A percentile compares a stretch with the other conserved stretches of the same genome.
phyloP scores from a whole-genome alignment of 495 filamentous ascomycete species.

The Pyronema omphalodes region DNA sequence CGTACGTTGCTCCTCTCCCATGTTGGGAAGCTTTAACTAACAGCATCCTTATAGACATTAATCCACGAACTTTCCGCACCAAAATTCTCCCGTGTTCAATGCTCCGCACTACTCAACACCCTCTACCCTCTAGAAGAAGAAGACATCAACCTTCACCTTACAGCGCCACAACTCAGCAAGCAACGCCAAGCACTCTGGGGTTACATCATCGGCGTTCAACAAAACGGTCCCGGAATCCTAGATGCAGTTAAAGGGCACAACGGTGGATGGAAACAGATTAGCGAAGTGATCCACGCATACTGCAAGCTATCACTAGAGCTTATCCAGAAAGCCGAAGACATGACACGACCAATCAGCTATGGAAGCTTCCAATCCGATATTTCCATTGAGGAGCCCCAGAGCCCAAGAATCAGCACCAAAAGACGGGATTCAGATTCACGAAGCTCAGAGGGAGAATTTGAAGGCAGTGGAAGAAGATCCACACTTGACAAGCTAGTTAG shows the following conservation, averaged over 20 bases:
- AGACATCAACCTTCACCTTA: constrained; percentile 31
- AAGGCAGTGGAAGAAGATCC: constrained; percentile 7
- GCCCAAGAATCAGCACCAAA: constrained; percentile 2
- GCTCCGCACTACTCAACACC: constrained; percentile 60
- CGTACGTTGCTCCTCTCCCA: constrained; percentile 30
- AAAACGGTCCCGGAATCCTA: constrained; percentile 38
- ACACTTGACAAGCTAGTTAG: constrained; percentile 22
- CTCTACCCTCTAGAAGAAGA: constrained; percentile 39
- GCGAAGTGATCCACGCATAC: constrained; percentile 41
- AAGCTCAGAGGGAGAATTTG: constrained; percentile 11
- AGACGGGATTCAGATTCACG: constrained; percentile 13
- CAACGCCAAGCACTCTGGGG: constrained; percentile 50
- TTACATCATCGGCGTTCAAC: constrained; percentile 43
- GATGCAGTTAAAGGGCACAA: constrained; percentile 36
- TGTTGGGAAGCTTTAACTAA: constrained; percentile 10
- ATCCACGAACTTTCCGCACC: constrained; percentile 51
- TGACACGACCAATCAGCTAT: constrained; percentile 19
- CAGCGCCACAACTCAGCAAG: constrained; percentile 32
- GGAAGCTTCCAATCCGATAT: constrained; percentile 20
- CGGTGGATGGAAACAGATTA: constrained; percentile 40
- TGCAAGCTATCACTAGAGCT: constrained; percentile 29
- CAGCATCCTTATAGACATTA: constrained; percentile 33
- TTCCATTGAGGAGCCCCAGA: constrained; percentile 12
- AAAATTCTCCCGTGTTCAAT: constrained; percentile 49
- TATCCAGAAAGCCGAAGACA: constrained; percentile 22